Base-by-base conservation (phyloP, 1,284 basidiomycete genomes). In the Lignosus rhinocerotis region DNA sequence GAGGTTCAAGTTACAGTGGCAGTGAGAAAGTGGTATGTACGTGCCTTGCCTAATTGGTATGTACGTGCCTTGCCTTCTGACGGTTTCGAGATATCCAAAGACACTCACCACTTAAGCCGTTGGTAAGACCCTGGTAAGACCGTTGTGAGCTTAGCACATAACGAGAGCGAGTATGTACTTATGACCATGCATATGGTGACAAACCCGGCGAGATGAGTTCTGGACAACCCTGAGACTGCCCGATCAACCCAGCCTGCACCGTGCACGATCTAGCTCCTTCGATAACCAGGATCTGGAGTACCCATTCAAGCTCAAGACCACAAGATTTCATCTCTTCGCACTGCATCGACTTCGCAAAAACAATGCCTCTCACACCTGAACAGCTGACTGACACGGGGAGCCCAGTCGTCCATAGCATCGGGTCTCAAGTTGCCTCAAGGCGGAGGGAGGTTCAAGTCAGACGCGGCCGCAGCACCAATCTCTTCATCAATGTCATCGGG, bases 321-420 rank as follows among this genome's bases (percentile, higher is more conserved):
- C 17, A 43, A 1, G 9, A 11, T 43, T 1, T 43, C 41, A 43
- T 43, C n/a, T 21, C 4, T 43, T 17, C 41, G 19, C 41, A 6
- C 17, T 16, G 36, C 36, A 38, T 38, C 6, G 16, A 38, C 11
- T 6, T 38, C 36, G 3, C 36, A 38, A 16, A 10, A 38, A 16
- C 36, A 38, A 19, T 19, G 19, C n/a, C 1, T 19, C 4, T 16
- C n/a, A 10, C 41, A 17, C 1, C 25, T 25, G 25, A 25, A 17
- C 41, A 43, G 41, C 11, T 48, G 32, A 19, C 31, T 14, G 14
- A 47, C 32, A 56, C 47, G 59, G 50, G 59, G 59, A 59, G 39
- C 9, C 25, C 25, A 25, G 25, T 25, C 2, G 4, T 2, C 4
- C 25, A 25, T 25, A 25, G 2, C 25, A 25, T 25, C 25, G 25